These are phyloP conservation scores for Peronospora belbahrii DNA, from an alignment of 352 stramenopile species.

Conservation along the genomic window DNA sequence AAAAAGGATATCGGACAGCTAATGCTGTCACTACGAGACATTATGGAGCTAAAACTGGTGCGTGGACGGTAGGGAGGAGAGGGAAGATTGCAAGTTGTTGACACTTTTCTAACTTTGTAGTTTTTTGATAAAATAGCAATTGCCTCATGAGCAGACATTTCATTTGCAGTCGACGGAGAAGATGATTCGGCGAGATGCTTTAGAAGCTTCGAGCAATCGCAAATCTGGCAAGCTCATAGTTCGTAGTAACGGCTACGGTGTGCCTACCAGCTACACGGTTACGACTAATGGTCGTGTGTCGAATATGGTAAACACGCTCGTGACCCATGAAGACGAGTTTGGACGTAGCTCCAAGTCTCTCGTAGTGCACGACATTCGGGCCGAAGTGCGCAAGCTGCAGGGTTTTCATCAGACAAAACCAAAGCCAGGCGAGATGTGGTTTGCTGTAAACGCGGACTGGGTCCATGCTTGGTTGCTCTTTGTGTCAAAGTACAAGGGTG, in stretches of 20 bases:
- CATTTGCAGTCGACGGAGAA: slow-evolving; percentile 55
- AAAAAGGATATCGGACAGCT: slow-evolving; percentile 70
- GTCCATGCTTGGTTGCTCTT: slow-evolving; percentile 67
- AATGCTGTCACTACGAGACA: slow-evolving; percentile 50
- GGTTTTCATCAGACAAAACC: slow-evolving; percentile 59
- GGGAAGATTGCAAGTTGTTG: not conserved
- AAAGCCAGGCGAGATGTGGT: slow-evolving; percentile 54
- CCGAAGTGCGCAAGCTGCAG: slow-evolving; percentile 57
- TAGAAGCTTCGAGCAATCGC: slow-evolving; percentile 49
- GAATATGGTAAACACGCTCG: slow-evolving; percentile 35
- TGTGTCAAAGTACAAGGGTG: slow-evolving; percentile 64
- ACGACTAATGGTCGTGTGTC: slow-evolving; percentile 44
- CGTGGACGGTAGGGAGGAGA: not conserved
- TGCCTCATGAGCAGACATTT: slow-evolving; percentile 47
- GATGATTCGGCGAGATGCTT: slow-evolving; percentile 36
- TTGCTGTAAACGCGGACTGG: slow-evolving; percentile 52
- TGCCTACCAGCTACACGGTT: slow-evolving; percentile 49
- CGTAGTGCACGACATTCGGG: slow-evolving; percentile 44
- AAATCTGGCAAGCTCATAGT: slow-evolving; percentile 62
- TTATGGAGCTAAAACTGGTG: slow-evolving; percentile 72
- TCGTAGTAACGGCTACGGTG: slow-evolving; percentile 61
- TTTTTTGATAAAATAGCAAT: slow-evolving; percentile 35
- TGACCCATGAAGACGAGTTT: slow-evolving; percentile 72
- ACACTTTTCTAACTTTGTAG: slow-evolving; percentile 2
- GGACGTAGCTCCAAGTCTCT: slow-evolving; percentile 31